A percentile compares a stretch with the other conserved stretches of the same genome.
phyloP scores from a whole-genome alignment of 202 grass and related monocot genomes.

The Tripidium arundinaceum region DNA sequence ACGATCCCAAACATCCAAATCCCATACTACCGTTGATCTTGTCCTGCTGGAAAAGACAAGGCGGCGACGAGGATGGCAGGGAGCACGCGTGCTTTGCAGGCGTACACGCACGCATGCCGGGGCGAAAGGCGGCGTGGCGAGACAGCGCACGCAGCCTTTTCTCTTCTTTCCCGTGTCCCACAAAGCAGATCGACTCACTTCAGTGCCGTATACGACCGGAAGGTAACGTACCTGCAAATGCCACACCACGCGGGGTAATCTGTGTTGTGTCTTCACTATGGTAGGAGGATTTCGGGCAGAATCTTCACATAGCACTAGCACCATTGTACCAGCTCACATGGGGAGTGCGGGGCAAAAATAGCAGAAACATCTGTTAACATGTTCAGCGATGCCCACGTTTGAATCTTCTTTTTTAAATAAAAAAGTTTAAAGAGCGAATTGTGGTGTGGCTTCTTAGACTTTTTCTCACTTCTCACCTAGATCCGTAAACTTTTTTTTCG shows the following conservation, averaged over 20 bases:
- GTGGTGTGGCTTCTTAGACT: too few relatives aligned
- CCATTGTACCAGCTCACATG: neutral
- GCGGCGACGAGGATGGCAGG: too few relatives aligned
- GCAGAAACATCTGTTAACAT: neutral
- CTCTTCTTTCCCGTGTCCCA: neutral
- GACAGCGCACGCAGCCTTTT: constrained; percentile 19
- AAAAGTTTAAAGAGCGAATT: too few relatives aligned
- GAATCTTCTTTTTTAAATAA: neutral
- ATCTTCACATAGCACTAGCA: neutral
- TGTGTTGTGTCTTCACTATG: neutral
- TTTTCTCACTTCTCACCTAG: too few relatives aligned
- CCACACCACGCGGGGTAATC: neutral
- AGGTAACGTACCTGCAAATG: neutral
- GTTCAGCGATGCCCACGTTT: neutral
- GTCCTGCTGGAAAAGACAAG: too few relatives aligned
- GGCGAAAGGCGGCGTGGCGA: neutral
- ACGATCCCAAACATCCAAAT: too few relatives aligned
- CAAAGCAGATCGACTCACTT: neutral
- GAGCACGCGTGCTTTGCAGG: constrained; percentile 16
- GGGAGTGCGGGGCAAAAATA: neutral
- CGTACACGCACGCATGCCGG: neutral
- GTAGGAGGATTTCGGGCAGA: neutral
- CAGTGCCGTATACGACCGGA: neutral
- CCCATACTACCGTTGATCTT: too few relatives aligned
- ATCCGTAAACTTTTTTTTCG: too few relatives aligned